These are phyloP conservation scores for Paramyrothecium roridum DNA, from an alignment of 2,329 filamentous ascomycete genomes.

Conservation along the genomic window DNA sequence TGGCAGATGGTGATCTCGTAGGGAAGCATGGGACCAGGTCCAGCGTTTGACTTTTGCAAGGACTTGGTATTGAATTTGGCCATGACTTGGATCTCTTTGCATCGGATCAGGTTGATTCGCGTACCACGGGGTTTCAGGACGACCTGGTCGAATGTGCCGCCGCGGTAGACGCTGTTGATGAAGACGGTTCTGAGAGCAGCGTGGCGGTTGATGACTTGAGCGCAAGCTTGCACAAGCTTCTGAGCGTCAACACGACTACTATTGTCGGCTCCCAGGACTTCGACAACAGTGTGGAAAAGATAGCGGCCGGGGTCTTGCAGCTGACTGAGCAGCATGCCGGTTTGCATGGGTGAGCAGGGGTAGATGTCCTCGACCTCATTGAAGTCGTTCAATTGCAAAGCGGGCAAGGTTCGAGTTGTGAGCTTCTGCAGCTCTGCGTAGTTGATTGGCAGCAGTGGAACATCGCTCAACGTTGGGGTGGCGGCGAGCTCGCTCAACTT, in stretches of 20 bases:
- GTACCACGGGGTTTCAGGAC: conserved; percentile 14
- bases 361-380: conserved; percentile 29
- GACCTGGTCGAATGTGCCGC: conserved; percentile 24
- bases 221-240: conserved; percentile 9
- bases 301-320: conserved; percentile 12
- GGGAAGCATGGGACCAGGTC: conserved; percentile 9
- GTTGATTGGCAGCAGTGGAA: conserved; percentile 26
- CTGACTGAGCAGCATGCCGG: conserved; percentile 32
- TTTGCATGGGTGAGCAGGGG: conserved; percentile 34
- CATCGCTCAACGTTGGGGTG: conserved; percentile 25
- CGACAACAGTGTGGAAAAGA: conserved; percentile 12
- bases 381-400: conserved; percentile 7
- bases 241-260: conserved; percentile 1
- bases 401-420: conserved; percentile 11
- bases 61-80: conserved; percentile 13
- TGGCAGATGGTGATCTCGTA: conserved; percentile 21
- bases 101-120: conserved; percentile 8
- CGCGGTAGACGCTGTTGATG: conserved; percentile 18
- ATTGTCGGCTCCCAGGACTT: conserved; percentile 1
- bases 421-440: conserved; percentile 24
- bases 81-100: conserved; percentile 18
- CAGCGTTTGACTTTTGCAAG: conserved; percentile 10
- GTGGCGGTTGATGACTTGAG: conserved; percentile 20
- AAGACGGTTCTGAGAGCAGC: conserved; percentile 27
- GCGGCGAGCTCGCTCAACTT: conserved; percentile 7